A percentile compares a stretch with the other conserved stretches of the same genome.
Evolutionary conservation across 2,329 filamentous ascomycete species (phyloP).

Genomic region (Dactylellina sp.): DNA sequence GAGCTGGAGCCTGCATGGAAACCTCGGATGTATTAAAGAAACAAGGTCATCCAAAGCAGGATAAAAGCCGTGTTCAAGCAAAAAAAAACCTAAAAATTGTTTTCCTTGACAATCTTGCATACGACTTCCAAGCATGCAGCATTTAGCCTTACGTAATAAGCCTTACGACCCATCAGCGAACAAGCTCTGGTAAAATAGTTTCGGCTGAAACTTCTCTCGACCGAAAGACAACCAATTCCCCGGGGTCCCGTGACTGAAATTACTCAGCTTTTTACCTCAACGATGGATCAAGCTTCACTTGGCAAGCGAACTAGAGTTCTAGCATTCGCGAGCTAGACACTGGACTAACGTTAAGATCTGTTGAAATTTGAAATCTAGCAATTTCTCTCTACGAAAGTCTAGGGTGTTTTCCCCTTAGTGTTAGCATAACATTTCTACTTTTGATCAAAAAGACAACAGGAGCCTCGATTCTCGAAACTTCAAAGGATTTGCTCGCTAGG

Average conservation of each 20-base stretch:
- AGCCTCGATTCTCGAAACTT: constrained; percentile 21
- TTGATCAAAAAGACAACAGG: background rate
- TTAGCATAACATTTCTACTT: constrained; percentile 5
- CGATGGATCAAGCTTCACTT: constrained; percentile 55
- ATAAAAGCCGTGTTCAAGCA: constrained; percentile 39
- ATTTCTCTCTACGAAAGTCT: too few species aligned
- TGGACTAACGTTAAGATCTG: constrained; percentile 2
- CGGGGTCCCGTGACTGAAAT: constrained; percentile 13
- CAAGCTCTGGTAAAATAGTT: background rate
- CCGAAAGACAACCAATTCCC: constrained; percentile 32
- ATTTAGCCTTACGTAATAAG: constrained; percentile 55
- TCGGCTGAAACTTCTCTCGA: constrained; percentile 42
- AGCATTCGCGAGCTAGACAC: background rate
- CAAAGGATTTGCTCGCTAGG: constrained; percentile 29
- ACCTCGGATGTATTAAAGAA: background rate
- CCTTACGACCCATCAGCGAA: constrained; percentile 21
- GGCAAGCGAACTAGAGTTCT: background rate
- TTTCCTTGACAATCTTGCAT: constrained; percentile 39
- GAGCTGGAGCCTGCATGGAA: constrained; percentile 1
- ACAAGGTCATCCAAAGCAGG: constrained; percentile 15
- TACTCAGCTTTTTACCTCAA: constrained; percentile 54
- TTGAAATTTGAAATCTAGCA: constrained; percentile 32
- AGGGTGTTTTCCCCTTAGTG: background rate
- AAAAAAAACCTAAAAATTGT: constrained; percentile 13
- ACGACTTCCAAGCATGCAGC: constrained; percentile 2